Conservation (phyloP, 1,139 yeast genomes). For the Blastobotrys raffinosifermentans region DNA sequence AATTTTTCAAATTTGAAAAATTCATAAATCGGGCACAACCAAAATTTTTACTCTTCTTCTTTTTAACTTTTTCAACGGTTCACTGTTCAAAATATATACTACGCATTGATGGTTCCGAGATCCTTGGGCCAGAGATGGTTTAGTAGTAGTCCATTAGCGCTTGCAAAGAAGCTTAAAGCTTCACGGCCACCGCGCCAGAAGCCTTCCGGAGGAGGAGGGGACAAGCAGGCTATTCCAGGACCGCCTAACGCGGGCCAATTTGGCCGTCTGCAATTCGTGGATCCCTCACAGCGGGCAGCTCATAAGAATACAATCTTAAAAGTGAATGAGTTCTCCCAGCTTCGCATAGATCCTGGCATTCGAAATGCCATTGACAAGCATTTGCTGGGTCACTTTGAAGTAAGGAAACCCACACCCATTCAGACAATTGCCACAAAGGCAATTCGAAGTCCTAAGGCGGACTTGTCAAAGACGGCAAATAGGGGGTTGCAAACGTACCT, state of each 20-base stretch:
- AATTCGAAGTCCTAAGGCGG: constrained; percentile 31
- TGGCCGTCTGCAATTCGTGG: constrained; percentile 32
- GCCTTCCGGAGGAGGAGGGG: too few relatives aligned
- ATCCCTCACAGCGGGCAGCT: constrained; percentile 27
- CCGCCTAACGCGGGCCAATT: constrained; percentile 30
- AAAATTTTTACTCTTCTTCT: too few relatives aligned
- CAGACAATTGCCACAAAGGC: constrained; percentile 54
- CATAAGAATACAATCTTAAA: constrained; percentile 40
- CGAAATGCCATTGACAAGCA: constrained; percentile 58
- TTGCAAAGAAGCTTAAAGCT: too few relatives aligned
- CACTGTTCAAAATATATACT: too few relatives aligned
- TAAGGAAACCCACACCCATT: constrained; percentile 53
- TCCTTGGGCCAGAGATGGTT: too few relatives aligned
- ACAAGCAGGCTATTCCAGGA: constrained; percentile 15
- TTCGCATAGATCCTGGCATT: constrained; percentile 62
- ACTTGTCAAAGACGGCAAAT: constrained; percentile 9
- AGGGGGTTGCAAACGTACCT: constrained; percentile 45
- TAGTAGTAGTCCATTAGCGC: too few relatives aligned
- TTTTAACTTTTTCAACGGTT: too few relatives aligned
- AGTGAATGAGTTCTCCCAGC: constrained; percentile 55
- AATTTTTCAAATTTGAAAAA: too few relatives aligned
- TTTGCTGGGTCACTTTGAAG: constrained; percentile 33
- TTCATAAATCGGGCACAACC: too few relatives aligned
- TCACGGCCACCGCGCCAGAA: too few relatives aligned
- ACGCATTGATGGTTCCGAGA: too few relatives aligned